Evolutionary conservation across 805 yeast species (phyloP), one percentile per base, ranked within the genome.

Genomic region (Candida sonorensis): DNA sequence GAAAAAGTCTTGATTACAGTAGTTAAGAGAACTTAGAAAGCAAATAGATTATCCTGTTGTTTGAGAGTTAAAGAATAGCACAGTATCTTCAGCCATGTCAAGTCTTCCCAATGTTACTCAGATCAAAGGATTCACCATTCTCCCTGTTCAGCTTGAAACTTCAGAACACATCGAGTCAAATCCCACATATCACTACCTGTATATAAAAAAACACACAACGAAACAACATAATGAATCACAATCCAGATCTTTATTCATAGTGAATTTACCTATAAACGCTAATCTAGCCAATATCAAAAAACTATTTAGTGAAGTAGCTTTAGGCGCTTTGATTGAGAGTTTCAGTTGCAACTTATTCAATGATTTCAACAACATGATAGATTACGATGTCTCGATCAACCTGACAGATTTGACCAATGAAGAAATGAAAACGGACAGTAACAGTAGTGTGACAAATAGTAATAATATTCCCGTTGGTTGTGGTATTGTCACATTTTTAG

Each of bases 401-500:
- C 55, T 82, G 32, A 65, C 78, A 1, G 64, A 66, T 36, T 61
- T 81, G 33, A 77, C 87, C 0, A 71, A 79, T 10, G 81, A 77
- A 35, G 60, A 53, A 27, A 43, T 51, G 34, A 64, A 66, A 46
- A 58, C 67, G 10, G 43, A 51, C 9, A 7, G 51, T 50, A 50
- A 48, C 10, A n/a, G n/a, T n/a, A n/a, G n/a, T n/a, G n/a, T n/a
- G n/a, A 45, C 50, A 12, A 55, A 57, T 3, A 46, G 50, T 12
- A 55, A 57, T 3, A 75, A 66, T 42, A 61, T 81, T 24, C 94
- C 94, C 26, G 73, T 76, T 46, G 77, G 81, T 37, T 77, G 88
- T 41, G 90, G 84, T 0, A 61, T 85, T 7, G 67, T 85, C 26
- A 75, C 77, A 18, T 77, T 86, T 50, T 71, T 87, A 6, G 97